Base-by-base conservation (phyloP, 2,329 filamentous ascomycete species). In the Celoporthe dispersa region DNA sequence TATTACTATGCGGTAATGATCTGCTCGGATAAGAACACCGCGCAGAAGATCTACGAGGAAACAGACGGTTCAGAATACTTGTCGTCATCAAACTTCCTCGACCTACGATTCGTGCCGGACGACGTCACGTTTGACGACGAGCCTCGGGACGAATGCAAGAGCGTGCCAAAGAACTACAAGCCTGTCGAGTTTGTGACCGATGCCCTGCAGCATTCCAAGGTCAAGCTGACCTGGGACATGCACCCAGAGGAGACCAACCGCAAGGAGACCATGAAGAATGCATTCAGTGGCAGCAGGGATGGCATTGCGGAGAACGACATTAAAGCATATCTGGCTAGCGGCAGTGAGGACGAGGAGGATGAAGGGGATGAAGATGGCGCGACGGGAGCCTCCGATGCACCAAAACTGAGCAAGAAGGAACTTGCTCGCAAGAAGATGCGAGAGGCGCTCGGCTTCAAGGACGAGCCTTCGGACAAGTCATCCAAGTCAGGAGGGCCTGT, bases 31-130 rank as follows among this genome's bases (percentile, higher is more conserved):
- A 84, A 88, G 12, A 83, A 84, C 0, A 92, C 91, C 0, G 95
- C 95, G 1, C 92, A 97, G 79, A 87, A 91, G 39, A 90, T 99
- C 68, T 99, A 99, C 82, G 92, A 96, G 73, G 88, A 92, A 55
- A 93, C 96, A 55, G 96, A 99, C 78, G 95, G 96, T 60, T 93
- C 93, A 2, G 97, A 99, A 78, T 99, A 98, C 78, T 90, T 97
- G 51, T 92, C 93, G 1, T 97, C 94, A 1, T 97, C 96, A 31
- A 99, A 99, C 80, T 98, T 98, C 80, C 94, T 99, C 77, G 96
- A 99, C 78, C 84, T 99, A 11, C 90, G 96, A 51, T 99, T 99
- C 76, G 88, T 99, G 9, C 96, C 97, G 0, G 94, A 98, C 75
- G 93, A 94, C 14, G 91, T 92, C 2, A 90, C 91, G 0, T 99